Evolutionary conservation across 2,329 filamentous ascomycete species (phyloP), one percentile per base, ranked within the genome.

Genomic region (Hypoxylon sp.): DNA sequence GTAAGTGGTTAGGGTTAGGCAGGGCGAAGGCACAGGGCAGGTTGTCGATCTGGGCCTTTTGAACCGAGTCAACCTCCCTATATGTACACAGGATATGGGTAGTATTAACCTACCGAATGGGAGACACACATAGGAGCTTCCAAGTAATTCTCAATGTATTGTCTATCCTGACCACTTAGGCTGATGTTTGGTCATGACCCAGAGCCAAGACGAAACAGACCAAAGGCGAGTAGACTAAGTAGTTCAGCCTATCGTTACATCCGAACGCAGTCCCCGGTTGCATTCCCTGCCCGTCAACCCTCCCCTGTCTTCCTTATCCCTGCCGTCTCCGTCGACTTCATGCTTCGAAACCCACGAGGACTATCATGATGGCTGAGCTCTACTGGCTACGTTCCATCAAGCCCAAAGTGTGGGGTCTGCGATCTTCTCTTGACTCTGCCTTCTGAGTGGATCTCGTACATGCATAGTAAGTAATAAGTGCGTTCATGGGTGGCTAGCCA

Each of bases 301-400:
- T 46, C 34, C 24, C 24, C 24, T 26, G 24, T 26, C 24, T 4
- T 26, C 24, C 46, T 22, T 43, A 53, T 28, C 39, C 54, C 32
- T 51, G 17, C 22, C 46, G 72, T 72, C 72, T 74, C 68, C 69
- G 75, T 75, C 77, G 74, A 68, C 65, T 73, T 72, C 68, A 73
- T 76, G 76, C 78, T 70, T 79, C 78, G 75, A 79, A 79, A 76
- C 73, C 63, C 67, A 70, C 70, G 70, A 71, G 70, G 65, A 67
- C 70, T 67, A 75, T 72, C 72, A 71, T 57, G 62, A 75, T 75
- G 74, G 73, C 76, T 72, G 71, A 71, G 70, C 69, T 71, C 72
- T 65, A 78, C 72, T 79, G 76, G 76, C 52, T 69, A 68, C 65
- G 68, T 68, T 72, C 72, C 68, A 70, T 76, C 72, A 70, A 74